Base-by-base conservation (phyloP, 2,329 filamentous ascomycete genomes). In the Fusarium virguliforme region DNA sequence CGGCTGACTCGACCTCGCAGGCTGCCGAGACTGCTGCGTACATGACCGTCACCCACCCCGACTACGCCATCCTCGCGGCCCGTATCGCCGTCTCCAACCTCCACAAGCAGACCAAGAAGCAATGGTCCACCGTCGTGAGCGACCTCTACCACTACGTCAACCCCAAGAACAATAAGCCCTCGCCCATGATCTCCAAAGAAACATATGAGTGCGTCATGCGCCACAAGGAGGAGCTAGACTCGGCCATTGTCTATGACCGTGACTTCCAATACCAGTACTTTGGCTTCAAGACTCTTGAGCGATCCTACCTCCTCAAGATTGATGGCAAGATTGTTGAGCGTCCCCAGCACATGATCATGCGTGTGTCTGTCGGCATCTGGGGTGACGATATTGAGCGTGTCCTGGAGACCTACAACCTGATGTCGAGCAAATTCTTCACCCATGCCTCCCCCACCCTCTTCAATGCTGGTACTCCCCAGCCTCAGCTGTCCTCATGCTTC, bases 261-360 rank as follows among this genome's bases (percentile, higher is more conserved):
- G 96, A 99, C 82, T 99, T 99, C 89, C 98, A 98, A 89, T 99
- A 99, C 87, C 96, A 99, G 86, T 99, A 97, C 86, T 99, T 99
- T 79, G 96, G 96, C 72, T 99, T 99, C 91, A 99, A 99, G 90
- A 99, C 96, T 8, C 87, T 99, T 40, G 96, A 99, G 87, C 92
- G 96, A 67, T 99, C 96, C 79, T 99, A 99, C 80, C 91, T 99
- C 58, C 91, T 99, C 75, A 95, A 97, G 80, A 92, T 98, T 74
- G 89, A 98, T 77, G 95, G 94, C 81, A 97, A 98, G 85, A 94
- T 98, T 79, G 95, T 95, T 58, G 96, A 99, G 86, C 91, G 96
- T 78, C 96, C 96, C 48, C 96, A 99, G 84, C 96, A 99, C 86
- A 96, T 99, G 94, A 95, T 99, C 77, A 99, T 99, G 96, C 94